Conservation (phyloP, 2,329 filamentous ascomycete genomes). For the Venturia oleaginea region DNA sequence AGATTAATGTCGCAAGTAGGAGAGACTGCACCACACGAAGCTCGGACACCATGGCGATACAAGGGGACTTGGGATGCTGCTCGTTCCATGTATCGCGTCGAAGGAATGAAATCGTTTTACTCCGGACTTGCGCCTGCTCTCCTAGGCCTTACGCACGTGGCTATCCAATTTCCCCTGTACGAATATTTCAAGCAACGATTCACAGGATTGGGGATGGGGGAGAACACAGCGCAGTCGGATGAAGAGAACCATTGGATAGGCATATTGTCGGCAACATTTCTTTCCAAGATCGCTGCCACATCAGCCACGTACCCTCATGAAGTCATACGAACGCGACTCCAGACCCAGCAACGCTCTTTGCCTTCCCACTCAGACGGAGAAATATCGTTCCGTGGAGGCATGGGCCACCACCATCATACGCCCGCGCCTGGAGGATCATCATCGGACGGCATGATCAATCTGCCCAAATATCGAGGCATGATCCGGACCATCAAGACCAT, state of each 20-base stretch:
- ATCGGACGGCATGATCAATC: slow-evolving; percentile 48
- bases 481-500: slow-evolving; percentile 77
- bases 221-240: slow-evolving; percentile 42
- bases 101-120: slow-evolving; percentile 87
- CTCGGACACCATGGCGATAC: slow-evolving; percentile 81
- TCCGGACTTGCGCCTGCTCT: slow-evolving; percentile 88
- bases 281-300: slow-evolving; percentile 91
- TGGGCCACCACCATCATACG: slow-evolving; percentile 19
- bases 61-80: slow-evolving; percentile 81
- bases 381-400: slow-evolving; percentile 36
- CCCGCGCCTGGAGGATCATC: slow-evolving; percentile 35
- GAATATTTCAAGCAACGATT: slow-evolving; percentile 87
- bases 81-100: slow-evolving; percentile 87
- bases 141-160: slow-evolving; percentile 86
- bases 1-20: slow-evolving; percentile 90
- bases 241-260: slow-evolving; percentile 68
- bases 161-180: slow-evolving; percentile 93
- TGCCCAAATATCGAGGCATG: slow-evolving; percentile 62
- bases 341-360: slow-evolving; percentile 75
- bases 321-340: slow-evolving; percentile 83
- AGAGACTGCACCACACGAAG: slow-evolving; percentile 41
- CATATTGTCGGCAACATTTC: slow-evolving; percentile 76
- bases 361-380: slow-evolving; percentile 38
- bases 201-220: slow-evolving; percentile 81
- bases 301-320: slow-evolving; percentile 96